Conservation (phyloP, 441 rosid species). For the Biscutella laevigata region DNA sequence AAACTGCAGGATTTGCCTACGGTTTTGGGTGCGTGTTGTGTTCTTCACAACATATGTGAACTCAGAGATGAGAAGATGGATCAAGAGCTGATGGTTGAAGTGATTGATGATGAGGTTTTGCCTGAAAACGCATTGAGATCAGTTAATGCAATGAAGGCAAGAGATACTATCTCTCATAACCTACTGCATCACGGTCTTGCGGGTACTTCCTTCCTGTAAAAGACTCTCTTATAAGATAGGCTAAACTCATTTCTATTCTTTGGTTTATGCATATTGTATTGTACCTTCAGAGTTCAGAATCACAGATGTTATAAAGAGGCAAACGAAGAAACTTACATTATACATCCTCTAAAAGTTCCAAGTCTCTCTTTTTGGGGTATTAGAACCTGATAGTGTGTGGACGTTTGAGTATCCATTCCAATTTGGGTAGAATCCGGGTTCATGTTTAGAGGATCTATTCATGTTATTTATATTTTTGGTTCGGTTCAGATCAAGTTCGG, state of each 20-base stretch:
- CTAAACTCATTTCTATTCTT: conserved; percentile 25
- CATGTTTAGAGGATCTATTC: too few relatives aligned
- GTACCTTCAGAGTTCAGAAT: conserved; percentile 18
- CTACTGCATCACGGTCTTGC: conserved; percentile 72
- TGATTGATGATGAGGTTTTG: conserved; percentile 60
- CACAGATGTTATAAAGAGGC: conserved; percentile 14
- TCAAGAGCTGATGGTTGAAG: conserved; percentile 31
- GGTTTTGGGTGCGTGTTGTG: conserved; percentile 67
- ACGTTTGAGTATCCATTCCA: too few relatives aligned
- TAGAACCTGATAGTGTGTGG: too few relatives aligned
- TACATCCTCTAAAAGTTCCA: not conserved
- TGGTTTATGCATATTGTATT: conserved; percentile 27
- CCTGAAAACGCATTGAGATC: conserved; percentile 55
- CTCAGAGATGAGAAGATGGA: conserved; percentile 46
- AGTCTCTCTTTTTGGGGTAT: too few relatives aligned
- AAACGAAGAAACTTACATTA: conserved; percentile 15
- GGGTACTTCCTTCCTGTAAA: conserved; percentile 57
- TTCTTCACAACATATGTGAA: conserved; percentile 63
- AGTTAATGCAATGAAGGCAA: conserved; percentile 46
- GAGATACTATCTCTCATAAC: conserved; percentile 62
- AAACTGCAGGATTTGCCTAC: conserved; percentile 63
- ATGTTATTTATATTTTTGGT: too few relatives aligned
- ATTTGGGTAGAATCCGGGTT: too few relatives aligned
- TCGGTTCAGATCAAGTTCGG: too few relatives aligned
- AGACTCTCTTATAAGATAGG: not conserved